Conservation (phyloP, 1,284 basidiomycete species). For the Trametes hirsuta region DNA sequence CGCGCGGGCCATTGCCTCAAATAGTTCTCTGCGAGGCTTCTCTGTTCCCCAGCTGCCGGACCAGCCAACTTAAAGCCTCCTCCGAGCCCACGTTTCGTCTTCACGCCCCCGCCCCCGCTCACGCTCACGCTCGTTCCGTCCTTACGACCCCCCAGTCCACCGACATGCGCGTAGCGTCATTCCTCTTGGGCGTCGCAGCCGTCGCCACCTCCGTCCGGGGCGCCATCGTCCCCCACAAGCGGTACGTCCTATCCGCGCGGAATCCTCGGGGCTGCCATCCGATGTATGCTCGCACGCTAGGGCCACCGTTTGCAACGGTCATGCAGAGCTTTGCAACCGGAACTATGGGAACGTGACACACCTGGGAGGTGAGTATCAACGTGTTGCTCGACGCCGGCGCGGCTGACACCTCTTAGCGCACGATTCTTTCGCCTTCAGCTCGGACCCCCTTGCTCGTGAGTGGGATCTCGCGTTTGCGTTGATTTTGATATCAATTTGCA, state of each 20-base stretch:
- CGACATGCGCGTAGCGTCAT: conserved; percentile 19
- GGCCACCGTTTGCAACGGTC: conserved; percentile 52
- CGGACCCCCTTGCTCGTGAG: conserved; percentile 51
- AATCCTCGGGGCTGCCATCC: background rate
- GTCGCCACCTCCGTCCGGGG: conserved; percentile 16
- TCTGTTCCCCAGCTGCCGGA: conserved; percentile 23
- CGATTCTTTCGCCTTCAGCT: conserved; percentile 66
- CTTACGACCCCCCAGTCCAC: conserved; percentile 2
- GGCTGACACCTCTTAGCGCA: conserved; percentile 47
- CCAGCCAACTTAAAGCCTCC: conserved; percentile 16
- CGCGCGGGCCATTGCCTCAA: conserved; percentile 19
- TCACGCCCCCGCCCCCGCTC: conserved; percentile 3
- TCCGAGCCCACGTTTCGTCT: background rate
- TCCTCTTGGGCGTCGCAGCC: conserved; percentile 11
- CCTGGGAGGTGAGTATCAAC: conserved; percentile 44
- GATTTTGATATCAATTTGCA: background rate
- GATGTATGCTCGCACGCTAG: conserved; percentile 3
- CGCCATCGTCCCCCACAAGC: conserved; percentile 15
- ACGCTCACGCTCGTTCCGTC: conserved; percentile 2
- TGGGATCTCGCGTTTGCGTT: conserved; percentile 4
- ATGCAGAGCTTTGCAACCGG: conserved; percentile 59
- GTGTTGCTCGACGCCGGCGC: background rate
- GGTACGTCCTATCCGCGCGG: conserved; percentile 4
- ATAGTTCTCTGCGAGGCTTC: conserved; percentile 16
- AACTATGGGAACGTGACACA: conserved; percentile 66